Evolutionary conservation across 2,329 filamentous ascomycete genomes (phyloP).

Genomic region (Calonectria pseudoreteaudii): DNA sequence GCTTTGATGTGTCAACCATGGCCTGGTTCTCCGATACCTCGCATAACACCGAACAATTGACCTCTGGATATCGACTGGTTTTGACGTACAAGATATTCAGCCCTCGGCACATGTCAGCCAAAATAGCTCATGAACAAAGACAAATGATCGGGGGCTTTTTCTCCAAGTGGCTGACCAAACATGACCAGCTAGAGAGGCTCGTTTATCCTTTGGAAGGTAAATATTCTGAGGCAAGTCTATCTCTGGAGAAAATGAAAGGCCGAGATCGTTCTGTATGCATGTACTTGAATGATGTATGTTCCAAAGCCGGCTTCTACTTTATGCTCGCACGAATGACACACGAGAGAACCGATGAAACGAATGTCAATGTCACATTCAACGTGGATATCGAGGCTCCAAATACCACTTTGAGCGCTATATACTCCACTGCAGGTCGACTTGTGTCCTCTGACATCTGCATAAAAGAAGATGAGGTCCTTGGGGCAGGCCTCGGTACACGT

Average conservation of each 20-base stretch:
- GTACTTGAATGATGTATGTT: slow-evolving; percentile 14
- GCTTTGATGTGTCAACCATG: slow-evolving; percentile 24
- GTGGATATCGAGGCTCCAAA: neutral
- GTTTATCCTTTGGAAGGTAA: slow-evolving; percentile 24
- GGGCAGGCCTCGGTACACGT: neutral
- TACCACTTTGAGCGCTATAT: neutral
- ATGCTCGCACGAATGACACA: slow-evolving; percentile 19
- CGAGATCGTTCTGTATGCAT: slow-evolving; percentile 15
- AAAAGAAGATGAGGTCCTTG: slow-evolving; percentile 7
- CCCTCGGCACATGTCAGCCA: neutral
- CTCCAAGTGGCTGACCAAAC: neutral
- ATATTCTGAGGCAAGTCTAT: slow-evolving; percentile 20
- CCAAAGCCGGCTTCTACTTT: slow-evolving; percentile 23
- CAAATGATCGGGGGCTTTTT: slow-evolving; percentile 3
- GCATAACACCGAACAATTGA: slow-evolving; percentile 12
- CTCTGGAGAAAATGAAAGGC: slow-evolving; percentile 19
- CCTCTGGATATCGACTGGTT: slow-evolving; percentile 26
- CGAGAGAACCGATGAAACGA: neutral
- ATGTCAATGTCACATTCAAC: neutral
- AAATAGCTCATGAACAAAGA: neutral
- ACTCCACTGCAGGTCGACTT: neutral
- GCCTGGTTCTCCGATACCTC: slow-evolving; percentile 30
- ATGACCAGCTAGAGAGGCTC: neutral
- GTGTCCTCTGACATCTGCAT: neutral
- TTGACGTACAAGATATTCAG: slow-evolving; percentile 28